A percentile compares a stretch with the other conserved stretches of the same genome.
Evolutionary conservation across 2,329 filamentous ascomycete genomes (phyloP).

Genomic region (Colletotrichum cordylinicola): DNA sequence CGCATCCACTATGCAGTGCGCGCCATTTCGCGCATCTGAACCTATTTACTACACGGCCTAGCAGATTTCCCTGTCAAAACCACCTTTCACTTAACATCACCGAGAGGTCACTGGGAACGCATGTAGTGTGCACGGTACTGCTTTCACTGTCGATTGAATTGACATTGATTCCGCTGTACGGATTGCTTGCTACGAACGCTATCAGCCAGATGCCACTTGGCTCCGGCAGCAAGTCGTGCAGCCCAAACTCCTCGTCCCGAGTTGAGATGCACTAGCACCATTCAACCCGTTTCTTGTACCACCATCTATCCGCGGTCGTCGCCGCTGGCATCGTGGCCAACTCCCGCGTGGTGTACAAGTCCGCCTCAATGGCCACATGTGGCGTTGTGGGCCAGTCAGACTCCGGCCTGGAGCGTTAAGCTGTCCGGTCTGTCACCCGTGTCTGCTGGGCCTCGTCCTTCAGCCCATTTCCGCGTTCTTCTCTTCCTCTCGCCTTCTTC

Average conservation of each 20-base stretch:
- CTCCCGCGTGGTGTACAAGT: neutral
- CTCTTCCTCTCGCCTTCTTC: neutral
- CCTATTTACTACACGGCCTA: neutral
- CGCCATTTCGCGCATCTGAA: neutral
- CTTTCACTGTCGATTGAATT: constrained; percentile 9
- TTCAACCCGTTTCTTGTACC: constrained; percentile 8
- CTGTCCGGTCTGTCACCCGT: neutral
- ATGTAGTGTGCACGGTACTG: neutral
- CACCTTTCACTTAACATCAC: neutral
- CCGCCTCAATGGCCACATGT: constrained; percentile 11
- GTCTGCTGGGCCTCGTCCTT: constrained; percentile 8
- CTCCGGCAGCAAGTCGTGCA: constrained; percentile 3
- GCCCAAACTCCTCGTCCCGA: neutral
- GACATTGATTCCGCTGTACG: neutral
- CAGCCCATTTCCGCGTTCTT: constrained; percentile 8
- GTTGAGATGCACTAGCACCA: constrained; percentile 22
- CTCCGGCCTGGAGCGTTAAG: constrained; percentile 1
- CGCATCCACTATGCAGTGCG: neutral
- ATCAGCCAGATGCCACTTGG: constrained; percentile 18
- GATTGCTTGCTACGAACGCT: constrained; percentile 11
- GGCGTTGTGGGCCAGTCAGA: constrained; percentile 6
- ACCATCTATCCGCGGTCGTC: neutral
- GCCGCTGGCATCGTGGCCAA: neutral
- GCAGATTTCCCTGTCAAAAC: neutral
- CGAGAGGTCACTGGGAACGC: neutral